Evolutionary conservation across 345 rosid species (phyloP), one percentile per base, ranked within the genome.

Genomic region (Hibiscus trionum): DNA sequence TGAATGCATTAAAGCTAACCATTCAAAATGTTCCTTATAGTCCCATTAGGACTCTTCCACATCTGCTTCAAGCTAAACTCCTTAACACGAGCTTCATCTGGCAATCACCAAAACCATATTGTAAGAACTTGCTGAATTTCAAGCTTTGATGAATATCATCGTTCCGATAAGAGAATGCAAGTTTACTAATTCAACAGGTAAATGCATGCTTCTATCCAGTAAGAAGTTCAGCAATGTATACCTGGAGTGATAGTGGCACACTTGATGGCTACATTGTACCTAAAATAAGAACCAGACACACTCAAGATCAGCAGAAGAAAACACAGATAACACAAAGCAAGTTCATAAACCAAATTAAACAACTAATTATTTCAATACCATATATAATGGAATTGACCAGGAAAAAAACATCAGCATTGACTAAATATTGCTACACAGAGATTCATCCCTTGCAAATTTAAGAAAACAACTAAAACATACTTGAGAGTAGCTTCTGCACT

Each of bases 161-260:
- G 8, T 64, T 44, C 27, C 11, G 7, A 8, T 29, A 62, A 19
- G 60, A 8, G 53, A 61, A 47, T 24, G n/a, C 58, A 66, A 33
- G 17, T 12, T 75, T 11, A 17, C 33, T 4, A 24, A 42, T 63
- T 46, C 33, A 37, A 44, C 52, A 71, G 50, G 63, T 52, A 12
- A 65, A 50, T 17, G 7, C 35, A 52, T 16, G 4, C 24, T 58
- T 37, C 49, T 64, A 24, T 42, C 26, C 31, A n/a, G 58, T 21
- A 19, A 27, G 29, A 42, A 31, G 27, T 29, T 27, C 46, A 69
- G 35, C n/a, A n/a, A 60, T 35, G 57, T 62, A 71, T 82, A 92
- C 99, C 99, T 78, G 99, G 99, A 66, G 99, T 92, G 57, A 95
- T 92, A 66, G 99, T 95, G 64, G 99, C 99, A 74, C 99, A 92